phyloP scores from a whole-genome alignment of 345 rosid genomes.

The Raphanus sativus region DNA sequence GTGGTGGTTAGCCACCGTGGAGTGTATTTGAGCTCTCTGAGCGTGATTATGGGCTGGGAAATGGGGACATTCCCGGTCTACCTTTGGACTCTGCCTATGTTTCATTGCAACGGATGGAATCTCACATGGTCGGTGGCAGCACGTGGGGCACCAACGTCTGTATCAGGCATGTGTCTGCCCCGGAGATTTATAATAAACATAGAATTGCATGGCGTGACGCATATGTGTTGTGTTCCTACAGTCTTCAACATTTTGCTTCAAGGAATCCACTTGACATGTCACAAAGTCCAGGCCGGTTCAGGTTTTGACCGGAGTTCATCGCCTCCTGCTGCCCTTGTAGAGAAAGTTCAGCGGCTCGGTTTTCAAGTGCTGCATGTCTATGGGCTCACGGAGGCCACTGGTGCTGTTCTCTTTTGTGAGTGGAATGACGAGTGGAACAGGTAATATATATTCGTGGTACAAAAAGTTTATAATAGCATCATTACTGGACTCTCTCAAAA shows the following conservation, averaged over 20 bases:
- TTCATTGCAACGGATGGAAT: constrained; percentile 91
- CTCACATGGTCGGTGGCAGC: constrained; percentile 79
- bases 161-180: constrained; percentile 51
- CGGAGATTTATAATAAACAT: constrained; percentile 56
- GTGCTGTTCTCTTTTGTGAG: constrained; percentile 75
- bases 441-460: background rate
- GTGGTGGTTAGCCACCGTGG: constrained; percentile 43
- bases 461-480: too few species aligned
- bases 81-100: constrained; percentile 94
- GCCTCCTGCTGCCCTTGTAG: constrained; percentile 55
- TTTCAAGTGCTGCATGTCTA: constrained; percentile 76
- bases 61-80: constrained; percentile 54
- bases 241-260: constrained; percentile 50
- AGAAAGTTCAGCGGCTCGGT: constrained; percentile 53
- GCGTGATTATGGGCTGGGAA: constrained; percentile 48
- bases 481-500: too few species aligned
- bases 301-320: constrained; percentile 72
- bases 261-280: constrained; percentile 32
- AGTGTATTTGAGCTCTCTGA: constrained; percentile 60
- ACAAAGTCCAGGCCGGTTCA: constrained; percentile 43
- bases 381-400: constrained; percentile 77
- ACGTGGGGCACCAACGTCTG: constrained; percentile 77
- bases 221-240: constrained; percentile 81
- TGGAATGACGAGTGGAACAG: constrained; percentile 69
- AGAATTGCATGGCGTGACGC: constrained; percentile 57